Evolutionary conservation across 148 eudicot species (phyloP).

Genomic region (Amaranthus hypochondriacus): DNA sequence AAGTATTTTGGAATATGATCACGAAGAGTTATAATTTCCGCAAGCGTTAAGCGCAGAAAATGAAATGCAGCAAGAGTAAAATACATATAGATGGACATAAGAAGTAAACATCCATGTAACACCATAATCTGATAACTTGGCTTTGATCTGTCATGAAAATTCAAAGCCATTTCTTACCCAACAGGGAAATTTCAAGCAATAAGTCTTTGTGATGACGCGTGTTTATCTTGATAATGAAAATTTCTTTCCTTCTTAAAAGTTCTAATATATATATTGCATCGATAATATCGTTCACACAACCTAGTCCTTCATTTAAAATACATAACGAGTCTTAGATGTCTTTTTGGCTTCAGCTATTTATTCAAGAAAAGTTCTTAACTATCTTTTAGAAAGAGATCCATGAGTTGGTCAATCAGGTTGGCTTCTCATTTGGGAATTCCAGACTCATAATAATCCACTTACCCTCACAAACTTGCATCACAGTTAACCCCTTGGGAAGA

Average conservation of each 20-base stretch:
- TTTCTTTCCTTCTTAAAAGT: not conserved
- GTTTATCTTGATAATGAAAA: not conserved
- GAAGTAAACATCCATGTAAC: not conserved
- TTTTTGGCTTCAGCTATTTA: not conserved
- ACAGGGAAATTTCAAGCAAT: slow-evolving; percentile 9
- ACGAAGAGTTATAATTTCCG: not conserved
- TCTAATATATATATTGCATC: not conserved
- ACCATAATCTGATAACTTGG: too few relatives aligned
- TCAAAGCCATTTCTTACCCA: not conserved
- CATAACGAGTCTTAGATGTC: slow-evolving; percentile 1
- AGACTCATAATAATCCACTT: slow-evolving; percentile 42
- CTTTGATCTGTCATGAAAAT: not conserved
- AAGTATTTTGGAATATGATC: not conserved
- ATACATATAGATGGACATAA: not conserved
- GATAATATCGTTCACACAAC: not conserved
- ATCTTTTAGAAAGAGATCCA: not conserved
- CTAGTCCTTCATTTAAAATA: not conserved
- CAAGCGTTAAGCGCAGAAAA: not conserved
- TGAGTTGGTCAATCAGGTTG: not conserved
- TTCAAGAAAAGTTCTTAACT: not conserved
- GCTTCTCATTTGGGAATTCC: slow-evolving; percentile 33
- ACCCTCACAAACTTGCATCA: slow-evolving; percentile 34
- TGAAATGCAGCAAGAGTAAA: not conserved
- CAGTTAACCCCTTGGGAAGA: slow-evolving; percentile 34
- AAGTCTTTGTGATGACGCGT: not conserved